Evolutionary conservation across 805 yeast species (phyloP).

Genomic region (Teunomyces gatunensis): DNA sequence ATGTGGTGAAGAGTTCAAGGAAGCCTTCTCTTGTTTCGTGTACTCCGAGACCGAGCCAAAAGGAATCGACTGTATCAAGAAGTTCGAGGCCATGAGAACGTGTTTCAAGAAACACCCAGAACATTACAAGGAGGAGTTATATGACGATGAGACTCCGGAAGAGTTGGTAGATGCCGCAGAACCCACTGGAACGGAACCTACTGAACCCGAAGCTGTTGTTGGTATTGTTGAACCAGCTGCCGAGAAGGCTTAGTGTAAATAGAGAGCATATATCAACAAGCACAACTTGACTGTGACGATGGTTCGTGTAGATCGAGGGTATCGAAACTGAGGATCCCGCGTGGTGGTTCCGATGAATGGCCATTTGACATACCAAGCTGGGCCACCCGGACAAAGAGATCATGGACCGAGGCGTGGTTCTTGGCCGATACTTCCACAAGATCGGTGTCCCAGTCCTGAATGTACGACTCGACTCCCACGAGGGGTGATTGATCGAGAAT

Average conservation of each 20-base stretch:
- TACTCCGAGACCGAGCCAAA: conserved; percentile 93
- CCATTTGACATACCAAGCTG: conserved; percentile 26
- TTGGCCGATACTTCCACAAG: conserved; percentile 34
- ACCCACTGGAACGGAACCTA: not conserved
- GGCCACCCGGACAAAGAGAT: conserved; percentile 37
- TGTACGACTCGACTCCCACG: conserved; percentile 22
- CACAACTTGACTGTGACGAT: conserved; percentile 14
- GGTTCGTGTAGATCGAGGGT: conserved; percentile 23
- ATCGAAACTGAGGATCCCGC: conserved; percentile 28
- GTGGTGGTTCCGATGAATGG: conserved; percentile 5
- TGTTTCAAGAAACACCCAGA: conserved; percentile 95
- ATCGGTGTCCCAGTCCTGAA: conserved; percentile 33
- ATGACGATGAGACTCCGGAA: conserved; percentile 54
- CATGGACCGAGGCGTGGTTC: conserved; percentile 27
- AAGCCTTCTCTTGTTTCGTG: conserved; percentile 92
- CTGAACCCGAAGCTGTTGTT: not conserved
- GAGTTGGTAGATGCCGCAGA: conserved; percentile 7
- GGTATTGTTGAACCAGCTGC: not conserved
- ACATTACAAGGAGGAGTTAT: conserved; percentile 85
- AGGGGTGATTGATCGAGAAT: conserved; percentile 20
- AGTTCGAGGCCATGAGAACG: conserved; percentile 86
- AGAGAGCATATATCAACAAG: conserved; percentile 13
- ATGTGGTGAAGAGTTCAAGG: conserved; percentile 94
- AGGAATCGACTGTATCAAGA: conserved; percentile 91
- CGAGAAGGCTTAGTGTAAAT: conserved; percentile 2